Evolutionary conservation across 306 rosid species (phyloP).

Genomic region (Cicer judaicum): DNA sequence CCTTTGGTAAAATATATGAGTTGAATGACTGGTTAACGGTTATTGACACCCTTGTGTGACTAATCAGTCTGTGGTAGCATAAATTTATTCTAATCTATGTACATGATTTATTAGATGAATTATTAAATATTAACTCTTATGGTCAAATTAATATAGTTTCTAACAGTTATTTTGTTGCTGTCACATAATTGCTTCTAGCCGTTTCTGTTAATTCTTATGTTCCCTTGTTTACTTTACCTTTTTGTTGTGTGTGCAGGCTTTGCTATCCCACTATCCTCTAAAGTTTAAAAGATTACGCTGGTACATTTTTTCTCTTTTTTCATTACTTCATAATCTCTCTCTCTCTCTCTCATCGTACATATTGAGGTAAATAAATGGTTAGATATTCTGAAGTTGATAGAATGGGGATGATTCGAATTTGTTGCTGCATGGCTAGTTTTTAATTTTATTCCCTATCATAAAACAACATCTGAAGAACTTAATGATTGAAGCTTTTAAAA

Average conservation of each 20-base stretch:
- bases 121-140: conserved; percentile 23
- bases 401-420: conserved; percentile 16
- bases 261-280: conserved; percentile 66
- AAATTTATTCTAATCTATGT: not conserved
- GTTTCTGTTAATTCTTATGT: conserved; percentile 22
- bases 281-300: conserved; percentile 75
- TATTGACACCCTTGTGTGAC: conserved; percentile 16
- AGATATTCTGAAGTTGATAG: conserved; percentile 39
- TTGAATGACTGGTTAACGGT: not conserved
- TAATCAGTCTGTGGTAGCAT: not conserved
- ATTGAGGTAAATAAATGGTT: not conserved
- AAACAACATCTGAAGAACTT: conserved; percentile 2
- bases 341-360: not conserved
- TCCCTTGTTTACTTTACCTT: conserved; percentile 10
- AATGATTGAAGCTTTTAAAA: conserved; percentile 13
- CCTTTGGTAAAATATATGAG: conserved; percentile 9
- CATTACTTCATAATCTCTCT: not conserved
- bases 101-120: not conserved
- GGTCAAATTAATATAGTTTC: not conserved
- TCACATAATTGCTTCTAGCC: conserved; percentile 3
- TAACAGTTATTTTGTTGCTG: conserved; percentile 20
- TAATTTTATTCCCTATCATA: not conserved
- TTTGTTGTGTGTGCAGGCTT: conserved; percentile 64
- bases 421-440: conserved; percentile 5
- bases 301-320: conserved; percentile 51